Evolutionary conservation across 306 rosid genomes (phyloP).

Genomic region (Lupinus albus): DNA sequence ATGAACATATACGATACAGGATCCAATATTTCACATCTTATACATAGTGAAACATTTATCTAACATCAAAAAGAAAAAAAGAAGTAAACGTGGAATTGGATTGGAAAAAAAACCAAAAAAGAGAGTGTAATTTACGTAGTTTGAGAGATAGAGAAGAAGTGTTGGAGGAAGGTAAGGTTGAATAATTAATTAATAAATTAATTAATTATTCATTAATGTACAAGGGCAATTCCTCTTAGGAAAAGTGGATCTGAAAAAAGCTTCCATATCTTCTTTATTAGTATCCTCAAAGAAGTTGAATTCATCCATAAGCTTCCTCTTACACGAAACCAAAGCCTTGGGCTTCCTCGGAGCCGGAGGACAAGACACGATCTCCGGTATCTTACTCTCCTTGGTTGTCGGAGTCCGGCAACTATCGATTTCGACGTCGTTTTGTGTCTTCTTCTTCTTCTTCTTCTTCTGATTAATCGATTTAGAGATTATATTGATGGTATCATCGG

Average conservation of each 20-base stretch:
- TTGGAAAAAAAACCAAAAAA: not conserved
- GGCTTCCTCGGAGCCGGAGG: conserved; percentile 51
- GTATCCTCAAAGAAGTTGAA: conserved; percentile 40
- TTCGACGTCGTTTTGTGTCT: not conserved
- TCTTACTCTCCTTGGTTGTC: conserved; percentile 46
- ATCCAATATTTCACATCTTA: conserved; percentile 53
- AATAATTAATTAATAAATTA: not conserved
- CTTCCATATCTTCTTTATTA: conserved; percentile 44
- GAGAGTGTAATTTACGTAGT: conserved; percentile 47
- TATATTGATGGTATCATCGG: too few relatives aligned
- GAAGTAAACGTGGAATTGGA: conserved; percentile 30
- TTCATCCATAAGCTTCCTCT: conserved; percentile 44
- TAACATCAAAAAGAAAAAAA: not conserved
- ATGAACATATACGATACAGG: conserved; percentile 41
- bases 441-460: not conserved
- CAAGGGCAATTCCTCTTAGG: conserved; percentile 47
- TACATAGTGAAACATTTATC: conserved; percentile 42
- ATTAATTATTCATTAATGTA: conserved; percentile 32
- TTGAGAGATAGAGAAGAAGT: not conserved
- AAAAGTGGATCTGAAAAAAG: conserved; percentile 50
- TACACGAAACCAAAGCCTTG: conserved; percentile 33
- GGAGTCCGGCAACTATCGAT: conserved; percentile 44
- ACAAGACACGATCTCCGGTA: conserved; percentile 44
- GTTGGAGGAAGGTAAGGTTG: conserved; percentile 25
- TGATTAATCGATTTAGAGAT: not conserved